Conservation (phyloP, 306 rosid species). For the Inga oerstediana region DNA sequence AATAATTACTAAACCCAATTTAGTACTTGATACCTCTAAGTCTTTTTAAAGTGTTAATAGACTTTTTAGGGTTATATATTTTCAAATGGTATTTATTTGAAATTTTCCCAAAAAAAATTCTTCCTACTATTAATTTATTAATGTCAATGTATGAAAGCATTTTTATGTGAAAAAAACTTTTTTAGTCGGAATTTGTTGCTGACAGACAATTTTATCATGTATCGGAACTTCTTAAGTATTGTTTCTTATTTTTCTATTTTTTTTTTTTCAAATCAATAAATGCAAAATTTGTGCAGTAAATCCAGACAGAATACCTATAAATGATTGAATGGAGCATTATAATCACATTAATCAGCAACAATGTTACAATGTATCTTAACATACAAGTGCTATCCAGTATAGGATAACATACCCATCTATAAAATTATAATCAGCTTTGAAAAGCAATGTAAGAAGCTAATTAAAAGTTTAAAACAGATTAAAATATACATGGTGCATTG, state of each 20-base stretch:
- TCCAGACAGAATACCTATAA: not conserved
- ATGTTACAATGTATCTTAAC: not conserved
- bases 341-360: not conserved
- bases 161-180: not conserved
- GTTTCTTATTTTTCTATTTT: not conserved
- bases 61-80: too few relatives aligned
- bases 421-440: not conserved
- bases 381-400: not conserved
- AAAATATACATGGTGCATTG: not conserved
- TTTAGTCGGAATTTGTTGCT: not conserved
- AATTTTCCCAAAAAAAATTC: too few relatives aligned
- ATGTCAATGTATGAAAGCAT: not conserved
- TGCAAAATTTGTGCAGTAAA: not conserved
- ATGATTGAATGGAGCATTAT: not conserved
- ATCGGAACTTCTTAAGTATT: not conserved
- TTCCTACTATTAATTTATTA: not conserved
- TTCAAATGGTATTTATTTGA: too few relatives aligned
- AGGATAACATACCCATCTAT: not conserved
- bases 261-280: too few relatives aligned
- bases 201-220: not conserved
- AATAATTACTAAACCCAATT: too few relatives aligned
- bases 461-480: not conserved
- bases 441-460: not conserved
- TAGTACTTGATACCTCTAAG: too few relatives aligned
- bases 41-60: too few relatives aligned